Evolutionary conservation across 2,329 filamentous ascomycete species (phyloP).

Genomic region (Fusarium nisikadoi): DNA sequence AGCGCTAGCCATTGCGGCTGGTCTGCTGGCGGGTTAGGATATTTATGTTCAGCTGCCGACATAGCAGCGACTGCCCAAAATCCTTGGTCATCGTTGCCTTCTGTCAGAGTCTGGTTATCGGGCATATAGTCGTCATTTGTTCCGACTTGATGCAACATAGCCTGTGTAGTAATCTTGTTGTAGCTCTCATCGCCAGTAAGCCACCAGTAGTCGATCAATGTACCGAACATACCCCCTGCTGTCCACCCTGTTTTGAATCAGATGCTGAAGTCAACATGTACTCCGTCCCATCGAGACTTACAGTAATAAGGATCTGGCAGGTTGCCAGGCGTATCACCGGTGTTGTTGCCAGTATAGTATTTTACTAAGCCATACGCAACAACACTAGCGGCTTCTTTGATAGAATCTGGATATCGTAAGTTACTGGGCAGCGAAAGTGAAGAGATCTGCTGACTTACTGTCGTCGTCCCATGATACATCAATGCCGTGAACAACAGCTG

Average conservation of each 20-base stretch:
- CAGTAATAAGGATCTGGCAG: slow-evolving; percentile 73
- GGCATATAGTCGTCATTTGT: slow-evolving; percentile 72
- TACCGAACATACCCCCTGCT: slow-evolving; percentile 77
- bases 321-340: slow-evolving; percentile 67
- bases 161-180: slow-evolving; percentile 68
- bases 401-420: slow-evolving; percentile 53
- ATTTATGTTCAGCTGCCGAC: slow-evolving; percentile 80
- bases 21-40: slow-evolving; percentile 71
- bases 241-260: slow-evolving; percentile 67
- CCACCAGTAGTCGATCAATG: slow-evolving; percentile 77
- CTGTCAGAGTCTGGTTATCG: slow-evolving; percentile 66
- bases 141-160: slow-evolving; percentile 69
- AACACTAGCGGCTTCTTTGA: slow-evolving; percentile 61
- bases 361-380: slow-evolving; percentile 60
- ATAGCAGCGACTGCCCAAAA: slow-evolving; percentile 88
- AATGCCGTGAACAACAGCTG: slow-evolving; percentile 17
- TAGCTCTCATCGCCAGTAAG: slow-evolving; percentile 74
- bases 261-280: background rate
- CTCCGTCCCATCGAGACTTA: slow-evolving; percentile 45
- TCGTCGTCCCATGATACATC: slow-evolving; percentile 39
- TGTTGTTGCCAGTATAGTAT: slow-evolving; percentile 67
- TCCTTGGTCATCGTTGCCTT: slow-evolving; percentile 80
- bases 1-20: slow-evolving; percentile 80
- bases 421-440: background rate
- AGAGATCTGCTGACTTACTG: slow-evolving; percentile 6